A percentile compares a stretch with the other conserved stretches of the same genome.
phyloP scores from a whole-genome alignment of 1,139 yeast genomes.

The Yamadazyma aaseri region DNA sequence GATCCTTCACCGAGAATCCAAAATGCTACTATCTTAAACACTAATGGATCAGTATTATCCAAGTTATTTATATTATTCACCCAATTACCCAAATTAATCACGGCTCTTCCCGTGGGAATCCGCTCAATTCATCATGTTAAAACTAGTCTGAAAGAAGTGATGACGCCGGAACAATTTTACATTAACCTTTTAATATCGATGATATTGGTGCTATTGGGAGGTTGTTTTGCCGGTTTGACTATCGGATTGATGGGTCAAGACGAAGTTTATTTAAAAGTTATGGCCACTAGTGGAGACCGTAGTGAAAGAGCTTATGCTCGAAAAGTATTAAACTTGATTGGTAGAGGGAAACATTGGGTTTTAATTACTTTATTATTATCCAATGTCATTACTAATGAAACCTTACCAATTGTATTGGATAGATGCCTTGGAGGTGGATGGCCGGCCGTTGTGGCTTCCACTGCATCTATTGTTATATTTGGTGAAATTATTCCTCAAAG shows the following conservation, averaged over 20 bases:
- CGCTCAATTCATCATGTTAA: conserved; percentile 17
- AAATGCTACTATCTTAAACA: conserved; percentile 1
- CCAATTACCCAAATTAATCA: conserved; percentile 27
- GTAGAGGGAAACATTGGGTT: conserved; percentile 96
- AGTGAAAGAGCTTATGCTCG: conserved; percentile 69
- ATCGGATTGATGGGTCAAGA: conserved; percentile 97
- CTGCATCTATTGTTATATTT: conserved; percentile 88
- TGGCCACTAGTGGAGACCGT: conserved; percentile 56
- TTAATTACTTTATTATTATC: conserved; percentile 81
- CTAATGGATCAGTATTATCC: conserved; percentile 8
- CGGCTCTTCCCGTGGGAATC: conserved; percentile 24
- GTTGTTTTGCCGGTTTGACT: conserved; percentile 94
- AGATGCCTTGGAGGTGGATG: conserved; percentile 95
- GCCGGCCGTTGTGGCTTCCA: conserved; percentile 93
- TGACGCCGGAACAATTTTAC: conserved; percentile 49
- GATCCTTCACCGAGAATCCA: conserved; percentile 8
- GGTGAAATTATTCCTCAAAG: conserved; percentile 98
- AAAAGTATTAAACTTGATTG: conserved; percentile 68
- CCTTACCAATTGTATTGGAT: conserved; percentile 91
- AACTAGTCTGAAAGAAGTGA: conserved; percentile 13
- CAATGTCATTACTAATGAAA: conserved; percentile 93
- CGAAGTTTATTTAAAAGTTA: conserved; percentile 81
- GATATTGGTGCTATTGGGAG: conserved; percentile 79
- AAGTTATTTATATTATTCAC: conserved; percentile 18
- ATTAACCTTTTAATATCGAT: conserved; percentile 59